Evolutionary conservation across 441 rosid species (phyloP), one percentile per base, ranked within the genome.

Genomic region (Pelargonium citronellum): DNA sequence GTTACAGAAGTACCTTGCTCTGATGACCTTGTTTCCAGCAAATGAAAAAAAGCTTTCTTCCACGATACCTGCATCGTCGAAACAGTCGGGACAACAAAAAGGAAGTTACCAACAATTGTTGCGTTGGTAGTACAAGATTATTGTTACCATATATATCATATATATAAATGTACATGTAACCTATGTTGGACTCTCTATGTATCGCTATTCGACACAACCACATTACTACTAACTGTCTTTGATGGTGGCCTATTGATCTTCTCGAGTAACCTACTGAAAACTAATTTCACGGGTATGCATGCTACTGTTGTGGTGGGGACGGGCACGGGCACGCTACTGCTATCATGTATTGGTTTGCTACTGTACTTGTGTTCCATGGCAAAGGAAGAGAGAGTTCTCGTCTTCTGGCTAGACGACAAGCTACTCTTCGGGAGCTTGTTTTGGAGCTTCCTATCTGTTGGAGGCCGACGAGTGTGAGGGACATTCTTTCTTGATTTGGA

Each of bases 251-350:
- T 90, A 72, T 95, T 92, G 75, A 95, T 95, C 87, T 92, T 95
- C 90, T 92, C 99, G 24, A 92, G 98, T 79, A 95, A 84, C 89
- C 98, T 85, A 79, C 98, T 92, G 81, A 86, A 95, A 37, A 88
- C 98, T 82, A 95, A 87, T 77, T 91, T 95, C 70, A 92, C 91
- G 24, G 99, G 99, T 81, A 95, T 92, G 85, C 97, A 92, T 34
- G 97, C 87, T 77, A 95, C 99, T 16, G 99, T 91, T 65, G 99
- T 86, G 44, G 87, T 37, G 41, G 41, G 41, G 0, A 37, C 41
- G 41, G 7, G 41, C 37, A 30, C 37, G 41, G 41, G 41, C 41
- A 37, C 8, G 92, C 72, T 75, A 10, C 71, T 61, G 46, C 69
- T 58, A 70, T 75, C 79, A 47, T 74, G 80, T 22, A 73, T 4